These are phyloP conservation scores for Mortierella claussenii DNA, from an alignment of 192 early-diverging fungal genomes.

Conservation along the genomic window DNA sequence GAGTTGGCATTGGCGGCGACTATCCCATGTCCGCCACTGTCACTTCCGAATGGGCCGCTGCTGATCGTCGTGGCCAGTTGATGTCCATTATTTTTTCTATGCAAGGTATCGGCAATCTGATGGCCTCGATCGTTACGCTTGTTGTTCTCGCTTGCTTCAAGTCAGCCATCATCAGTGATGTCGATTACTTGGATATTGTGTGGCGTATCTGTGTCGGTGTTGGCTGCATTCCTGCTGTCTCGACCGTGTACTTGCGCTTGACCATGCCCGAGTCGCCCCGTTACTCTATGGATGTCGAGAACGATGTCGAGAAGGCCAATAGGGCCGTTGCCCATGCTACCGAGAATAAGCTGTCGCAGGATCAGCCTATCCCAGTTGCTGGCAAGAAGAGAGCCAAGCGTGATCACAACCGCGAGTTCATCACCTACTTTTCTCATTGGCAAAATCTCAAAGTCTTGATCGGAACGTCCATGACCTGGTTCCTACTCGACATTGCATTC, in stretches of 20 bases:
- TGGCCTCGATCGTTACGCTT: conserved; percentile 76
- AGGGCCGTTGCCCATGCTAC: conserved; percentile 56
- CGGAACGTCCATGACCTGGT: conserved; percentile 80
- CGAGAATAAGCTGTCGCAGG: conserved; percentile 56
- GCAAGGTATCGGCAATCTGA: conserved; percentile 89
- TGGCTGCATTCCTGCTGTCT: conserved; percentile 79
- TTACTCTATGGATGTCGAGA: conserved; percentile 65
- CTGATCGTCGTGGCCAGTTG: conserved; percentile 81
- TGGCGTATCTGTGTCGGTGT: conserved; percentile 88
- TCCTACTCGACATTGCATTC: conserved; percentile 81
- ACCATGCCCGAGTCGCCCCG: conserved; percentile 92
- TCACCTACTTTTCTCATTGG: conserved; percentile 81
- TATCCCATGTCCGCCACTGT: conserved; percentile 91
- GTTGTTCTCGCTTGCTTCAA: conserved; percentile 76
- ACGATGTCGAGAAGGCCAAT: conserved; percentile 56
- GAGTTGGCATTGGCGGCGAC: conserved; percentile 82
- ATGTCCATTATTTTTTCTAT: conserved; percentile 88
- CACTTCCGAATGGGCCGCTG: conserved; percentile 88
- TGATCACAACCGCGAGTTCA: conserved; percentile 68
- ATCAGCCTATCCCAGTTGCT: conserved; percentile 71
- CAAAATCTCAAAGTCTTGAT: conserved; percentile 83
- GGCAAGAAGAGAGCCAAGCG: conserved; percentile 52
- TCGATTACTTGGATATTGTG: conserved; percentile 78
- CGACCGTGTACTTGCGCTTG: conserved; percentile 87
- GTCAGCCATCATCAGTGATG: conserved; percentile 66